Evolutionary conservation across 1,139 yeast species (phyloP), one percentile per base, ranked within the genome.

Genomic region (Neolecta irregularis): DNA sequence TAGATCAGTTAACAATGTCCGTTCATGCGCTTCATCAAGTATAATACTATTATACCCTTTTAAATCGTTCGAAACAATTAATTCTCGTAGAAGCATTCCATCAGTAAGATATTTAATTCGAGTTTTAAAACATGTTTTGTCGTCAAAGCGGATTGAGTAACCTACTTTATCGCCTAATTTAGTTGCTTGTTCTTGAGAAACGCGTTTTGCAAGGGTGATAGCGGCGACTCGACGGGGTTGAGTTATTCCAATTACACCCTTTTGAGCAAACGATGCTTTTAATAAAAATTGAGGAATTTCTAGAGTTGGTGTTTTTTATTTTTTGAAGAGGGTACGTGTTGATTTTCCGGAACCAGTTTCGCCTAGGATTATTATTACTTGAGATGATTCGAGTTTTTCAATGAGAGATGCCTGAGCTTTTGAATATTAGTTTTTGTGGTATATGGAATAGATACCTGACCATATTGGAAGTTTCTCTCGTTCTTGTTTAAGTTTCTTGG

Each of bases 141-240:
- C 72, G 46, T 72, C 76, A 52, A 88, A 88, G 51, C 99, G 66
- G 32, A 88, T 96, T 40, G 93, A 76, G 57, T 81, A 88, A 42
- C 99, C 98, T n/a, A 88, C 93, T 40, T 70, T 73, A 23, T 46
- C 37, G 8, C 98, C 98, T 7, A 88, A 54, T 9, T 53, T 54
- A 4, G 49, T 44, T 1, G 93, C 94, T 49, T 67, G 65, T 54
- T 88, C 98, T 47, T 80, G 85, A 16, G 94, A 72, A 2, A 88
- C 98, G 58, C 98, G 74, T 18, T 77, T 69, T 0, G 98, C 98
- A 51, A 88, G 65, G 42, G 83, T 83, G 34, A 91, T 81, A 2
- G 98, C 98, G 1, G 98, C 98, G 24, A 88, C 98, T 52, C 98
- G 69, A 58, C 98, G 74, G 2, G 98, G 98, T 57, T 88, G 98